Evolutionary conservation across 2,329 filamentous ascomycete genomes (phyloP), one percentile per base, ranked within the genome.

Genomic region (Alternaria sp.): DNA sequence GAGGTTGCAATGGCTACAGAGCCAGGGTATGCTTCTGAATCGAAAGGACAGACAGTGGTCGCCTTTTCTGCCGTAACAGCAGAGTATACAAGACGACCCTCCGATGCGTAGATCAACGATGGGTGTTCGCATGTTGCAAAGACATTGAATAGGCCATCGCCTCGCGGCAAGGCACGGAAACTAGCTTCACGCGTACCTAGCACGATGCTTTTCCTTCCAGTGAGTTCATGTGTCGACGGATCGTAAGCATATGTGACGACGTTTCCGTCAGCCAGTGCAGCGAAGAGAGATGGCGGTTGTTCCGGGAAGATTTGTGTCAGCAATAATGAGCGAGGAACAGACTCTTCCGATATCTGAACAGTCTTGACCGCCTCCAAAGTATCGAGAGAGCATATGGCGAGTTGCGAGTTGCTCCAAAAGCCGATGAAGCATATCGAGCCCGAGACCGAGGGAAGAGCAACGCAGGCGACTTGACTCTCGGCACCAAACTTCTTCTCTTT

Each of bases 71-170:
- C 93, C 12, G 94, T 97, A 2, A 97, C 92, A 2, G 95, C 94
- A 5, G 94, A 97, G 80, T 96, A 99, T 1, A 97, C 89, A 41
- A 97, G 90, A 22, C 94, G 87, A 1, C 92, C 92, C 74, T 97
- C 93, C 0, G 90, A 89, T 9, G 91, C 92, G 74, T 99, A 97
- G 50, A 99, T 97, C 56, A 99, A 81, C 65, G 92, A 97, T 0
- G 95, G 92, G 74, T 97, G 93, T 72, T 99, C 95, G 59, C 93
- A 97, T 0, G 93, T 97, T 0, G 93, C 93, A 75, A 99, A 97
- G 0, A 99, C 89, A 69, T 92, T 96, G 74, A 86, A 91, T 0
- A 92, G 81, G 0, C 78, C 84, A 54, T 89, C 82, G 1, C 83
- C 83, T 52, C 90, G 86, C 0, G 93, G 92, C 2, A 99, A 81